These are phyloP conservation scores for Passalora sequoiae DNA, from an alignment of 2,329 filamentous ascomycete species.

Conservation along the genomic window DNA sequence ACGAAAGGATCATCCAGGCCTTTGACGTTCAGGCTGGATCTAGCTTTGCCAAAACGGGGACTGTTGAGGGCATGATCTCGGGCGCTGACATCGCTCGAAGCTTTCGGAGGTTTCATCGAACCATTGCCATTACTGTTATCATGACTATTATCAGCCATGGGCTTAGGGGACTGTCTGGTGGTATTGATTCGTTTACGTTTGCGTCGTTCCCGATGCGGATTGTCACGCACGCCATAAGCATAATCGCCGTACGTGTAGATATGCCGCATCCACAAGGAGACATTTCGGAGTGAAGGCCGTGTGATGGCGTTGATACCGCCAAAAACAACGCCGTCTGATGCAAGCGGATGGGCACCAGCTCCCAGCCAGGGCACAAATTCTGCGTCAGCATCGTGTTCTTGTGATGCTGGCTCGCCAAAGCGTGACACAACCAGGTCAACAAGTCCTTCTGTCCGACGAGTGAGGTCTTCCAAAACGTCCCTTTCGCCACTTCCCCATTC, in stretches of 20 bases:
- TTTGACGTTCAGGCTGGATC: background rate
- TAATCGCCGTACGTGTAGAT: constrained; percentile 78
- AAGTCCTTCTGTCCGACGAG: constrained; percentile 72
- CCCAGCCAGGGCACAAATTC: constrained; percentile 63
- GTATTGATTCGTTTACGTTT: constrained; percentile 40
- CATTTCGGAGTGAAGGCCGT: constrained; percentile 62
- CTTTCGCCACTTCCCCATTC: constrained; percentile 89
- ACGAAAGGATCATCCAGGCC: background rate
- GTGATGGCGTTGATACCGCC: constrained; percentile 72
- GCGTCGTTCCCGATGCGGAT: constrained; percentile 62
- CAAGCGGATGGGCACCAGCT: constrained; percentile 58
- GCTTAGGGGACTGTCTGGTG: background rate
- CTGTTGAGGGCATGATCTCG: constrained; percentile 10
- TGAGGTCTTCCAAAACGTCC: constrained; percentile 86
- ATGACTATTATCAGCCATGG: constrained; percentile 9
- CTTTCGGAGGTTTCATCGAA: constrained; percentile 5
- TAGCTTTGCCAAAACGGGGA: background rate
- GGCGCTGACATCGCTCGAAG: constrained; percentile 5
- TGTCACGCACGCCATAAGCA: constrained; percentile 79
- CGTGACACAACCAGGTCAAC: constrained; percentile 83
- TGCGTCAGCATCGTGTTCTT: constrained; percentile 24
- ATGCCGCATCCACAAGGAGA: constrained; percentile 84
- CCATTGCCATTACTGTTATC: background rate
- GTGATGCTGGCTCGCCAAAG: constrained; percentile 59
- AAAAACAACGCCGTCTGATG: constrained; percentile 81